Base-by-base conservation (phyloP, 106 monocot species). In the Dendrobium huoshanense region DNA sequence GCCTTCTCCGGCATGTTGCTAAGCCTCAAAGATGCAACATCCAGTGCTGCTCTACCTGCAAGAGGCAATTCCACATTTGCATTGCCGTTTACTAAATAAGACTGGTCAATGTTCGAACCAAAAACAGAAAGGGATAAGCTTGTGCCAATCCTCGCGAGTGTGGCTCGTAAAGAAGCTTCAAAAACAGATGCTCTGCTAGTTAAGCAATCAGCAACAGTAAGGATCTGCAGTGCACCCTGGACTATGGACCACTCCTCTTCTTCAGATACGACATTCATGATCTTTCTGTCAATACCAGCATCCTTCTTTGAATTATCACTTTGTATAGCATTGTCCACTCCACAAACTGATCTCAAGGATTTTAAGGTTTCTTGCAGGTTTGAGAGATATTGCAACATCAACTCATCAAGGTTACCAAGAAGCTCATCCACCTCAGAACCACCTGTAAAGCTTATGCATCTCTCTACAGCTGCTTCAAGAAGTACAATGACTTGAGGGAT, bases 211-310 rank as follows among this genome's bases (percentile, higher is more conserved):
- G 98, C 91, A 84, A 99, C 98, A 59, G 98, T 99, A 68, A 99
- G 91, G 86, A 99, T 99, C 86, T 99, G 98, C 79, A 99, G 79
- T 74, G 98, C 93, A 55, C 95, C 98, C 83, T 99, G 98, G 31
- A 99, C 91, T 73, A 95, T 99, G 51, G 98, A 95, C 98, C 98
- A 99, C 77, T 99, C 98, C 80, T 98, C 98, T 75, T 99, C 98
- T 83, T 99, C 98, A 80, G 93, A 93, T 7, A 95, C 95, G 84
- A 95, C 85, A 74, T 94, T 89, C 77, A 88, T 84, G 80, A 89
- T 80, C 77, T 82, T 88, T 84, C 79, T 89, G 4, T 89, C 89
- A n/a, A 78, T 54, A 13, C 88, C 90, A 20, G 75, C n/a, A 72
- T 97, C 94, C 81, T 84, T 97, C 70, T 90, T 96, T 31, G 74